A percentile compares a stretch with the other conserved stretches of the same genome.
Conservation (phyloP, 192 early-diverging fungal species). For the Backusella mclennaniae region DNA sequence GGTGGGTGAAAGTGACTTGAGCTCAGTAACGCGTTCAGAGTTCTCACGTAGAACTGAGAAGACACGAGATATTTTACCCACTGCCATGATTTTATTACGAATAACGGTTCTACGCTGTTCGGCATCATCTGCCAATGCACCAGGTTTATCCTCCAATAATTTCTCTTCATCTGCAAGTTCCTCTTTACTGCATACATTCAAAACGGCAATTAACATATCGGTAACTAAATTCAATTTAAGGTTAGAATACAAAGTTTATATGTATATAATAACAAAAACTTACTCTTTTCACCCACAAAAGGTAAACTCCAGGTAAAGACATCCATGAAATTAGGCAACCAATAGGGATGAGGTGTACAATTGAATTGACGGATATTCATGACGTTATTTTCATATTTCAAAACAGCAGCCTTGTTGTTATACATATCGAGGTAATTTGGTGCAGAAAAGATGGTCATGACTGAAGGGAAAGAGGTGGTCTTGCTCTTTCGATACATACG, state of each 20-base stretch:
- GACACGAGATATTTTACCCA: conserved; percentile 87
- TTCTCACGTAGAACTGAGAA: conserved; percentile 92
- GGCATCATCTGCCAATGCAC: conserved; percentile 39
- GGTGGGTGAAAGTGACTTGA: conserved; percentile 86
- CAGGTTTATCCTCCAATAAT: conserved; percentile 23
- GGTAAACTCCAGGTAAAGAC: conserved; percentile 98
- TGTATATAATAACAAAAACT: background rate
- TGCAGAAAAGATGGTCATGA: conserved; percentile 98
- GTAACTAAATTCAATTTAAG: conserved; percentile 61
- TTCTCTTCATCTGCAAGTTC: conserved; percentile 75
- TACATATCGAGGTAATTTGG: conserved; percentile 98
- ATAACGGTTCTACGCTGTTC: conserved; percentile 69
- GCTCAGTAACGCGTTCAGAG: conserved; percentile 88
- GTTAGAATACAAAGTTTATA: background rate
- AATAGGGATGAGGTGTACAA: conserved; percentile 96
- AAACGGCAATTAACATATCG: conserved; percentile 93
- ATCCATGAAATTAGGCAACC: conserved; percentile 99
- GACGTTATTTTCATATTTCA: conserved; percentile 99
- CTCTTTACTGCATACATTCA: conserved; percentile 95
- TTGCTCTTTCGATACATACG: conserved; percentile 97
- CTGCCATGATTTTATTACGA: conserved; percentile 89
- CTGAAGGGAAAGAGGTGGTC: conserved; percentile 94
- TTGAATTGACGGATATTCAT: conserved; percentile 98
- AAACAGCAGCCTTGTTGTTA: conserved; percentile 99
- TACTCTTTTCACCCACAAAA: conserved; percentile 98